These are phyloP conservation scores for Kuraishia capsulata DNA, from an alignment of 805 yeast genomes.

Conservation along the genomic window DNA sequence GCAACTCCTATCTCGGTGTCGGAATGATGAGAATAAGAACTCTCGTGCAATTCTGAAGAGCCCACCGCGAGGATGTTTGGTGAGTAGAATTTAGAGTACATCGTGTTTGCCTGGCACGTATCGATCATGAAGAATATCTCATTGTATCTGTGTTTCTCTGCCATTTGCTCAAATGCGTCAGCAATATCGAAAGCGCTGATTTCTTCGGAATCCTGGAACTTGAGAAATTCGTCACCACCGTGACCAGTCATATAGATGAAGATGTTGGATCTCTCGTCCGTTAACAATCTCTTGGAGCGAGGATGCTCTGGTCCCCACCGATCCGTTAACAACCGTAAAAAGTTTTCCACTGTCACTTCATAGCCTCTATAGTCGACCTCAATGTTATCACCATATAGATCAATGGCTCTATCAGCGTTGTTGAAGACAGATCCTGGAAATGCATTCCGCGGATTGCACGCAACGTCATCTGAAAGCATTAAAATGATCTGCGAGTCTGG, in stretches of 20 bases:
- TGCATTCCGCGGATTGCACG: constrained; percentile 93
- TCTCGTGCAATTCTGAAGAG: constrained; percentile 77
- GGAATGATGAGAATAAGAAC: constrained; percentile 92
- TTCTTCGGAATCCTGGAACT: constrained; percentile 98
- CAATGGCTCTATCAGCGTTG: constrained; percentile 85
- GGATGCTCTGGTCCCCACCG: constrained; percentile 96
- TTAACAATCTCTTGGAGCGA: constrained; percentile 76
- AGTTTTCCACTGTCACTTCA: constrained; percentile 96
- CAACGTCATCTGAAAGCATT: constrained; percentile 95
- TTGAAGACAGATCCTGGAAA: constrained; percentile 95
- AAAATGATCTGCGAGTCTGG: constrained; percentile 96
- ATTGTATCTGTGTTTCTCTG: constrained; percentile 89
- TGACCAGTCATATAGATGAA: constrained; percentile 96
- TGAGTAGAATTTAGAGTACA: constrained; percentile 87
- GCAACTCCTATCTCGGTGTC: constrained; percentile 97
- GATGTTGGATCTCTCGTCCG: constrained; percentile 91
- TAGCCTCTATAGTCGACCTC: constrained; percentile 97
- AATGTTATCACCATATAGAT: constrained; percentile 86
- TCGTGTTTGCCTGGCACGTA: constrained; percentile 97
- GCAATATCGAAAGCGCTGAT: constrained; percentile 93
- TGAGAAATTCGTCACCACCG: constrained; percentile 95
- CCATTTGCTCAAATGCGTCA: constrained; percentile 95
- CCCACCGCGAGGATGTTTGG: constrained; percentile 93
- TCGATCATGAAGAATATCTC: constrained; percentile 97
- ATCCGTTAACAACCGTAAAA: constrained; percentile 85